Evolutionary conservation across 169 alveolate genomes (phyloP).

Genomic region (Babesia bigemina): DNA sequence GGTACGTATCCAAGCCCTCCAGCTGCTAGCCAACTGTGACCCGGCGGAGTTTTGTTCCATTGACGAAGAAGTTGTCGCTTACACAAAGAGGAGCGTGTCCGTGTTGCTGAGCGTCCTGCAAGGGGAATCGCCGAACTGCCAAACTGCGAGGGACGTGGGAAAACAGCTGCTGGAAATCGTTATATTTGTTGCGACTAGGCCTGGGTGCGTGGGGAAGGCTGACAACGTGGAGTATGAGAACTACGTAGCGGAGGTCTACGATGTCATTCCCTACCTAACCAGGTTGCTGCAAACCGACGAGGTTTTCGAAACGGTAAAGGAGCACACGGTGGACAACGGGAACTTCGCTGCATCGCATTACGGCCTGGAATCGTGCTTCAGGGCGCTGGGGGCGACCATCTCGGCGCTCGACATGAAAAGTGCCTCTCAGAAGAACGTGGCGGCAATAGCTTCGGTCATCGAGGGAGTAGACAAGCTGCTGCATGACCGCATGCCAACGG

Average conservation of each 20-base stretch:
- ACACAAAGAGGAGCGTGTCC: slow-evolving; percentile 1
- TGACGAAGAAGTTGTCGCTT: slow-evolving; percentile 34
- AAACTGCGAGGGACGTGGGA: slow-evolving; percentile 5
- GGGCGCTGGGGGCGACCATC: slow-evolving; percentile 18
- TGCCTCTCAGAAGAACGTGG: slow-evolving; percentile 12
- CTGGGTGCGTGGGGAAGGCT: slow-evolving; percentile 6
- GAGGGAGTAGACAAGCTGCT: slow-evolving; percentile 35
- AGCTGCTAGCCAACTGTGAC: slow-evolving; percentile 4
- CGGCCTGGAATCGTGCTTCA: slow-evolving; percentile 30
- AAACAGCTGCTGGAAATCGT: slow-evolving; percentile 39
- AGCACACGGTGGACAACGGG: slow-evolving; percentile 21
- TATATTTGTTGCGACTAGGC: slow-evolving; percentile 24
- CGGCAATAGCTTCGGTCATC: slow-evolving; percentile 2
- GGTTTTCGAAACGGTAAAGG: slow-evolving; percentile 29
- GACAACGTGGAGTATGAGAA: slow-evolving; percentile 44
- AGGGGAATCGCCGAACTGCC: slow-evolving; percentile 34
- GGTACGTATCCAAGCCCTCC: slow-evolving; percentile 4
- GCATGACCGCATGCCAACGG: slow-evolving; percentile 25
- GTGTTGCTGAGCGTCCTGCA: slow-evolving; percentile 2
- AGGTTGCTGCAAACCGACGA: slow-evolving; percentile 3
- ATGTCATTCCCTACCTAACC: slow-evolving; percentile 5
- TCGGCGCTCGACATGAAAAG: slow-evolving; percentile 6
- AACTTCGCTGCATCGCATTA: slow-evolving; percentile 11
- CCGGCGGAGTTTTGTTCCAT: slow-evolving; percentile 14
- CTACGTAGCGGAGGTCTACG: slow-evolving; percentile 32